Evolutionary conservation across 2,329 filamentous ascomycete species (phyloP).

Genomic region (Verticillium dahliae): DNA sequence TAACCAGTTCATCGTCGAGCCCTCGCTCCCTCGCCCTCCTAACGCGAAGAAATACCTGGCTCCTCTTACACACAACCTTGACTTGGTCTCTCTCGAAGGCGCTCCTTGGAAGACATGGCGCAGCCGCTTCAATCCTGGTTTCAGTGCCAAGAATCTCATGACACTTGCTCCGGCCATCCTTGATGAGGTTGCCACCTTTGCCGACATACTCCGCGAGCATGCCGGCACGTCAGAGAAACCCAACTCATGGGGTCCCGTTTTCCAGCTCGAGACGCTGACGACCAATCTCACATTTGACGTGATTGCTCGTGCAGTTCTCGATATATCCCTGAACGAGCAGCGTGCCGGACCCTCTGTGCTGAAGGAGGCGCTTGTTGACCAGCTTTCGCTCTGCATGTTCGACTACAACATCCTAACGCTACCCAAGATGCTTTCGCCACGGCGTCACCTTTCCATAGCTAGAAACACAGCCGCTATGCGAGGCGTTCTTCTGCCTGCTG

Average conservation of each 20-base stretch:
- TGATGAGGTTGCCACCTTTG: slow-evolving; percentile 28
- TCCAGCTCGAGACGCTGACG: slow-evolving; percentile 25
- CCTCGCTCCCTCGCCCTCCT: slow-evolving; percentile 15
- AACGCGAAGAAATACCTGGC: slow-evolving; percentile 18
- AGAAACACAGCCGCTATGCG: slow-evolving; percentile 1
- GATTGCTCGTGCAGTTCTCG: slow-evolving; percentile 26
- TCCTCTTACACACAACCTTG: slow-evolving; percentile 23
- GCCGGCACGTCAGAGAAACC: slow-evolving; percentile 21
- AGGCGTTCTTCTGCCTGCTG: slow-evolving; percentile 1
- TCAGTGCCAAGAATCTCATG: slow-evolving; percentile 27
- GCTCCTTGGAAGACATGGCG: slow-evolving; percentile 20
- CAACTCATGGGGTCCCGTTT: slow-evolving; percentile 16
- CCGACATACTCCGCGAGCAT: slow-evolving; percentile 16
- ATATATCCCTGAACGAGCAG: slow-evolving; percentile 6
- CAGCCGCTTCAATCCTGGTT: slow-evolving; percentile 26
- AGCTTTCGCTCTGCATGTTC: background rate
- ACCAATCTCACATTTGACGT: slow-evolving; percentile 33
- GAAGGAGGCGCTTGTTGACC: slow-evolving; percentile 1
- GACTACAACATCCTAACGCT: slow-evolving; percentile 2
- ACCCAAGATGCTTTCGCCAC: background rate
- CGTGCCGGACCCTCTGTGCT: slow-evolving; percentile 1
- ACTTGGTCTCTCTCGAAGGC: slow-evolving; percentile 24
- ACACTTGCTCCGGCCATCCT: slow-evolving; percentile 27
- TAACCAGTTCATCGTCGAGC: slow-evolving; percentile 14
- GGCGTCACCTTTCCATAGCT: background rate